These are phyloP conservation scores for Chenopodium quinoa DNA, from an alignment of 148 eudicot species.

Conservation along the genomic window DNA sequence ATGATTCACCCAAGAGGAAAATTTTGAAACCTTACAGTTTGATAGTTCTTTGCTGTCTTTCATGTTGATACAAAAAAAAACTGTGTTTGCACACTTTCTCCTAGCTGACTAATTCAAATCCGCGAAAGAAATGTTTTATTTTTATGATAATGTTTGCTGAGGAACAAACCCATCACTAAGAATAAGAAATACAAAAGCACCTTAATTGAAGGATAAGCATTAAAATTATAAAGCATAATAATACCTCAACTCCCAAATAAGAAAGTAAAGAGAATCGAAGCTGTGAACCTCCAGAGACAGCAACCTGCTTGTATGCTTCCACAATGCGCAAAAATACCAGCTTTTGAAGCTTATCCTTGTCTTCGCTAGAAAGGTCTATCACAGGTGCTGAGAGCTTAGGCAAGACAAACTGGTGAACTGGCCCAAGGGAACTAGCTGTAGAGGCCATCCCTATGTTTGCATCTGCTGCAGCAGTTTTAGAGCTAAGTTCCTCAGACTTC, in stretches of 20 bases:
- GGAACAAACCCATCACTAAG: background rate
- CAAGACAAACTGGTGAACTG: constrained; percentile 53
- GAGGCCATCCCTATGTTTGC: constrained; percentile 51
- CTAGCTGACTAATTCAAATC: background rate
- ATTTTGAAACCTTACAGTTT: background rate
- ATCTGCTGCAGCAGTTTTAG: constrained; percentile 59
- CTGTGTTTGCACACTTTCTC: background rate
- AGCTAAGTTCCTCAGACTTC: constrained; percentile 88
- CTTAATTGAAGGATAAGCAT: background rate
- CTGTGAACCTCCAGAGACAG: constrained; percentile 81
- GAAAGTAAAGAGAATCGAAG: constrained; percentile 78
- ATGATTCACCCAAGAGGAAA: background rate
- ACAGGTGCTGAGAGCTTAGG: constrained; percentile 92
- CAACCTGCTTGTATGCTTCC: constrained; percentile 90
- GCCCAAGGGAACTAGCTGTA: constrained; percentile 61
- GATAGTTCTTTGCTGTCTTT: background rate
- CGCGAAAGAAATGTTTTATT: background rate
- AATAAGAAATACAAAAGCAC: background rate
- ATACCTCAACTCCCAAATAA: constrained; percentile 84
- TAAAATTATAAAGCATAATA: background rate
- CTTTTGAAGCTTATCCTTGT: constrained; percentile 75
- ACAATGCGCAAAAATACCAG: constrained; percentile 63
- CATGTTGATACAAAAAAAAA: background rate
- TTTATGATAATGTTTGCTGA: background rate
- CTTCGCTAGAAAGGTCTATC: constrained; percentile 62